Evolutionary conservation across 179 eudicot species (phyloP), one percentile per base, ranked within the genome.

Genomic region (Drosera spatulata): DNA sequence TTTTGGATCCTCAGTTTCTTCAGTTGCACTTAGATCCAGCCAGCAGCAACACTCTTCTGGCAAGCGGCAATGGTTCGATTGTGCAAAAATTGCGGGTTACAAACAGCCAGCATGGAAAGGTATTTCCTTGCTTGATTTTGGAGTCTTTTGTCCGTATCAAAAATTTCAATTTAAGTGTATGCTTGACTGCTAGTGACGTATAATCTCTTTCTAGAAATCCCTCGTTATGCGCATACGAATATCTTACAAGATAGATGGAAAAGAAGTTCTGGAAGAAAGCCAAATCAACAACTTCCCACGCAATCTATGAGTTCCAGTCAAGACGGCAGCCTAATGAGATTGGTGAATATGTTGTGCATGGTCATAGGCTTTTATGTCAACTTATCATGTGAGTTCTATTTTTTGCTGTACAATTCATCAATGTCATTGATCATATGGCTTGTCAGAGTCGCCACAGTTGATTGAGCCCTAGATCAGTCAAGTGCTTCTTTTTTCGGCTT

Each of bases 81-180:
- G 71, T 83, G 50, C 99, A 93, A 75, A 82, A 66, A 55, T 66
- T 93, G 70, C 74, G 82, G 45, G 81, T 89, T 60, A 79, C 86
- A 53, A 93, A 89, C 79, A 89, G 85, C 71, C 99, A 93, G 71
- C 99, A 86, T 55, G 95, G 99, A 70, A 88, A 89, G 99, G 99
- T 93, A 81, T 56, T 22, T 22, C 33, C 33, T 22, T 22, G 33
- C 33, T 22, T 1, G 33, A 22, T 22, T 22, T 22, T 22, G 33
- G 33, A 22, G 33, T 22, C 33, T 22, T 22, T 1, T 22, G 1
- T 22, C 33, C 1, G 33, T 22, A 22, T 22, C 0, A 22, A 22
- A 22, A 22, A 22, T 22, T 22, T 22, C 33, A 22, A 22, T 22
- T 22, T 22, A 22, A 22, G 33, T 22, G 33, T 22, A 51, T 53